Percentiles rank a stretch among this genome's conserved stretches.
Conservation (phyloP, 208 protist species). For the Acanthamoeba divionensis region DNA sequence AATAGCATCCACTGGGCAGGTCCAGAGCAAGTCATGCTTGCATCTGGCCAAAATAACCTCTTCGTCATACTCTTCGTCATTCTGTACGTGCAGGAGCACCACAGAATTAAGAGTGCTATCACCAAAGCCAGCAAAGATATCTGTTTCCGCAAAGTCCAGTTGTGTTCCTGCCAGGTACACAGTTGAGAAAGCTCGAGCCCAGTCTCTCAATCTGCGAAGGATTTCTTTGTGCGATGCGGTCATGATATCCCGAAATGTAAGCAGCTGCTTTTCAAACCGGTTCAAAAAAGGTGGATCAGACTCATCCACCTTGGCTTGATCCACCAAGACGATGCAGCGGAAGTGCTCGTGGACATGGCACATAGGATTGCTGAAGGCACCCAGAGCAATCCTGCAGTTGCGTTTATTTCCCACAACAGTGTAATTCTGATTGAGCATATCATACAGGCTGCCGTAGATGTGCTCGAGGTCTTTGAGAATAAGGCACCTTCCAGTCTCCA, state of each 20-base stretch:
- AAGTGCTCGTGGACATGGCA: slow-evolving; percentile 64
- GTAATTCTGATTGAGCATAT: slow-evolving; percentile 81
- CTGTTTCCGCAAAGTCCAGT: background rate
- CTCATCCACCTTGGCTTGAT: slow-evolving; percentile 18
- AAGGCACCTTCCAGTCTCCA: slow-evolving; percentile 61
- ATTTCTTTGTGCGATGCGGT: background rate
- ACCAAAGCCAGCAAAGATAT: background rate
- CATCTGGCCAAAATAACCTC: background rate
- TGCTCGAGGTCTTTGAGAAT: slow-evolving; percentile 64
- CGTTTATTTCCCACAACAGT: background rate
- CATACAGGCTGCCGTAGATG: slow-evolving; percentile 78
- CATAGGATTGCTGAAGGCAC: slow-evolving; percentile 18
- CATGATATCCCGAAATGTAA: background rate
- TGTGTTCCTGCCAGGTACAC: background rate
- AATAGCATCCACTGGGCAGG: background rate
- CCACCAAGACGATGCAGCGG: slow-evolving; percentile 54
- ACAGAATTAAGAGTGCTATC: background rate
- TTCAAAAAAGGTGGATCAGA: slow-evolving; percentile 60
- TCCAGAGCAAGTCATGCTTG: background rate
- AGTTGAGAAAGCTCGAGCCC: background rate
- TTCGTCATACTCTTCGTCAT: background rate
- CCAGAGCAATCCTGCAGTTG: slow-evolving; percentile 62
- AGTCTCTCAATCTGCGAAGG: background rate
- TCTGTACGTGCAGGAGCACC: background rate
- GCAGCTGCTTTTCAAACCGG: slow-evolving; percentile 76